Evolutionary conservation across 768 basidiomycete genomes (phyloP).

Genomic region (Suillus luteus): DNA sequence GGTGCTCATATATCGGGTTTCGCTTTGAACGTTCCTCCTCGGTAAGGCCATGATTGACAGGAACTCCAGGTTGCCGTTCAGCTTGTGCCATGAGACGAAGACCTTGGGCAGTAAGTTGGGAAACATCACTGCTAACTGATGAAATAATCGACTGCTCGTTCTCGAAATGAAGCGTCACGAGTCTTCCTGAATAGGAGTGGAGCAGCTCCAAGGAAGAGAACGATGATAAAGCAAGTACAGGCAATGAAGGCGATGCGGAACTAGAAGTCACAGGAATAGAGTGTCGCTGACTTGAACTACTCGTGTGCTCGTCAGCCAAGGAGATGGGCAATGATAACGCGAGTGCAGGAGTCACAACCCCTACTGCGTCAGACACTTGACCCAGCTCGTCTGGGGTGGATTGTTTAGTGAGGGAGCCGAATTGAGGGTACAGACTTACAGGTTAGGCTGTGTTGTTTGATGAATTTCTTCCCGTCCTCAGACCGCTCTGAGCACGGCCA

Average conservation of each 20-base stretch:
- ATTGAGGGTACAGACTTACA: constrained; percentile 49
- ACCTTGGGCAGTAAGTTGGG: constrained; percentile 68
- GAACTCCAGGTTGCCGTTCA: constrained; percentile 62
- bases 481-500: constrained; percentile 18
- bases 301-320: constrained; percentile 53
- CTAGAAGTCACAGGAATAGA: constrained; percentile 46
- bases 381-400: constrained; percentile 55
- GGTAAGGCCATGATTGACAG: constrained; percentile 44
- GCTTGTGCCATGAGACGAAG: constrained; percentile 68
- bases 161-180: constrained; percentile 79
- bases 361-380: constrained; percentile 72
- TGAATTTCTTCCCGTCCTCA: constrained; percentile 62
- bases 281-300: constrained; percentile 17
- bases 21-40: too few relatives aligned
- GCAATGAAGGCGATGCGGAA: constrained; percentile 57
- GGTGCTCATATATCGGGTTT: too few relatives aligned
- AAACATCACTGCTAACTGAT: constrained; percentile 66
- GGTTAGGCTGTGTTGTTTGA: constrained; percentile 66
- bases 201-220: constrained; percentile 78
- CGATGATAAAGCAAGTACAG: constrained; percentile 62
- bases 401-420: constrained; percentile 9
- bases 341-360: constrained; percentile 53
- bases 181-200: constrained; percentile 59
- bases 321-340: constrained; percentile 63
- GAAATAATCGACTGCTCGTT: constrained; percentile 78